Percentiles rank a stretch among this genome's conserved stretches.
phyloP scores from a whole-genome alignment of 1,284 basidiomycete genomes.

The Athelia sp. region DNA sequence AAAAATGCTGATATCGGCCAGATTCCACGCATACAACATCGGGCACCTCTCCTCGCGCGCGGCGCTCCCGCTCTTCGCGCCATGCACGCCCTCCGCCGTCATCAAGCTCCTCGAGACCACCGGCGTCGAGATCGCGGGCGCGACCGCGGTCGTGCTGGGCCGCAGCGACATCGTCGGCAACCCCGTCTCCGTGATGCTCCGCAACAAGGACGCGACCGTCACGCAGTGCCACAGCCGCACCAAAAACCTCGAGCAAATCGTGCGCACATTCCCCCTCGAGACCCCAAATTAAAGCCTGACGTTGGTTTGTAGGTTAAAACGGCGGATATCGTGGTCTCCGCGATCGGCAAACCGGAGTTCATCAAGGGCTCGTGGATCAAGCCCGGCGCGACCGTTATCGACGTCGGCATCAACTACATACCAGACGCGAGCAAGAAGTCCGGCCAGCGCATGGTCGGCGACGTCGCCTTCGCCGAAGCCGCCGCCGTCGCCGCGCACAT shows the following conservation, averaged over 20 bases:
- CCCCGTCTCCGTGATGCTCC: constrained; percentile 88
- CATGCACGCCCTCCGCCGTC: constrained; percentile 95
- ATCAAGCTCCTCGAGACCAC: constrained; percentile 88
- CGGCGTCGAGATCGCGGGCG: constrained; percentile 69
- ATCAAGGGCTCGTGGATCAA: constrained; percentile 96
- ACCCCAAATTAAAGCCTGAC: constrained; percentile 5
- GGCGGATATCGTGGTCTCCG: constrained; percentile 92
- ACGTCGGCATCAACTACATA: constrained; percentile 97
- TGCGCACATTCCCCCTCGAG: constrained; percentile 31
- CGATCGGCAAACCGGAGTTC: constrained; percentile 89
- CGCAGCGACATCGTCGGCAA: constrained; percentile 98
- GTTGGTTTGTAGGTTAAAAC: constrained; percentile 54
- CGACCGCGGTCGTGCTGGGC: constrained; percentile 90
- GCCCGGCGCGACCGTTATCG: constrained; percentile 89
- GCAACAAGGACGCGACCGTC: constrained; percentile 91
- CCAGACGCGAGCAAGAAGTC: constrained; percentile 90
- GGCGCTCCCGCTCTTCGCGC: constrained; percentile 85
- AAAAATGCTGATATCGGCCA: constrained; percentile 24
- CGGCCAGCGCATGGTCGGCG: constrained; percentile 94
- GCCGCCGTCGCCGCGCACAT: constrained; percentile 80
- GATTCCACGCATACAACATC: constrained; percentile 99
- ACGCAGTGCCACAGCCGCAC: constrained; percentile 97
- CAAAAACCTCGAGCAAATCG: constrained; percentile 73
- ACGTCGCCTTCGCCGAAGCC: constrained; percentile 86
- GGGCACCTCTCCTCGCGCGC: constrained; percentile 92